Percentiles rank a stretch among this genome's conserved stretches.
These are phyloP conservation scores for Flaveria linearis DNA, from an alignment of 129 eudicot species.

Conservation along the genomic window DNA sequence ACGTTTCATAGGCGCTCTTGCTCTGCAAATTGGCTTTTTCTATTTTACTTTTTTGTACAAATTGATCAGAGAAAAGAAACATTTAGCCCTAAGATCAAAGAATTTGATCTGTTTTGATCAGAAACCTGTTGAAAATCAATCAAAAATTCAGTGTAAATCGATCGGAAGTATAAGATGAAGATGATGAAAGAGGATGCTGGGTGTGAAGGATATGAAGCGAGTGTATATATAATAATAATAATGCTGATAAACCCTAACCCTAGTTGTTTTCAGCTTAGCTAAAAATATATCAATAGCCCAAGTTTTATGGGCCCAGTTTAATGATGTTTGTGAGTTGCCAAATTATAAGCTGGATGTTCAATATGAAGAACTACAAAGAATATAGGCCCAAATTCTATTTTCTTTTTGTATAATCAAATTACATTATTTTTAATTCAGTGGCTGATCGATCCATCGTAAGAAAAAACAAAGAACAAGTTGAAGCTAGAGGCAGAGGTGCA, in stretches of 20 bases:
- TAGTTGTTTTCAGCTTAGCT: background rate
- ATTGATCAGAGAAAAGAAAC: background rate
- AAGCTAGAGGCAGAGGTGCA: too few species aligned
- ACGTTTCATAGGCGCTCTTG: constrained; percentile 41
- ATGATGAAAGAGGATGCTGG: background rate
- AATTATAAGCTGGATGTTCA: background rate
- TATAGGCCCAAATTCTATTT: too few species aligned
- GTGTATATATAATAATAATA: background rate
- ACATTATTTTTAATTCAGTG: too few species aligned
- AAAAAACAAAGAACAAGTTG: too few species aligned
- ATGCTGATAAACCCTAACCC: constrained; percentile 25
- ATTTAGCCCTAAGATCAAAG: background rate
- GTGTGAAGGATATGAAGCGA: background rate
- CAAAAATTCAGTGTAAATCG: too few species aligned
- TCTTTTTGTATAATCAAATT: too few species aligned
- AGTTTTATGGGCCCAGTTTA: background rate
- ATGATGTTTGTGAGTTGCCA: too few species aligned
- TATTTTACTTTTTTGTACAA: background rate
- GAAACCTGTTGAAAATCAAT: background rate
- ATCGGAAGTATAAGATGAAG: background rate
- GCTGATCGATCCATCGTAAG: too few species aligned
- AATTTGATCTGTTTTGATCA: background rate
- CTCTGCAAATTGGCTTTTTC: constrained; percentile 55
- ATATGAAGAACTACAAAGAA: background rate
- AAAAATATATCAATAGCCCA: constrained; percentile 10